Evolutionary conservation across 805 yeast species (phyloP).

Genomic region (Alloascoidea africana): DNA sequence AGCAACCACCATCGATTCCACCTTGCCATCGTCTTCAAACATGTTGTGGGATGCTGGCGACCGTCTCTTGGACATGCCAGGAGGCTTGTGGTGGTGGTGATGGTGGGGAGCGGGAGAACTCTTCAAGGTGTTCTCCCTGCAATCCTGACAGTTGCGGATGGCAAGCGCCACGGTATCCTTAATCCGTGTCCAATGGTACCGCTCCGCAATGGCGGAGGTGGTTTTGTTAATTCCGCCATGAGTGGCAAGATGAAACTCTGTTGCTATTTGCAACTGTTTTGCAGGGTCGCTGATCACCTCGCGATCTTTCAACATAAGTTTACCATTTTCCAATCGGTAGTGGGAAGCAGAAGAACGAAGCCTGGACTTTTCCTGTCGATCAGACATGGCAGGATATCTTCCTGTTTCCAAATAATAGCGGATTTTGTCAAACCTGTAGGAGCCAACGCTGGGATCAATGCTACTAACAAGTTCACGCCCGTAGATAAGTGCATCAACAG

Average conservation of each 20-base stretch:
- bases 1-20: conserved; percentile 1
- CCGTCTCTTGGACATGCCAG: background rate
- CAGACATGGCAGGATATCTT: conserved; percentile 69
- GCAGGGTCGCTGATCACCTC: conserved; percentile 73
- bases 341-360: conserved; percentile 66
- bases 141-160: conserved; percentile 59
- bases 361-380: conserved; percentile 78
- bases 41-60: background rate
- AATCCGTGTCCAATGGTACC: conserved; percentile 83
- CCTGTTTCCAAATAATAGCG: conserved; percentile 71
- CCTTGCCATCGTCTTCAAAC: conserved; percentile 3
- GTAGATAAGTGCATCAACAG: conserved; percentile 79
- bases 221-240: conserved; percentile 89
- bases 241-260: conserved; percentile 46
- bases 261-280: conserved; percentile 61
- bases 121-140: conserved; percentile 32
- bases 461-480: conserved; percentile 61
- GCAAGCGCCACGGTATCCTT: conserved; percentile 78
- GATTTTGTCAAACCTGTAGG: conserved; percentile 60
- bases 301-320: conserved; percentile 57
- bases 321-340: conserved; percentile 57
- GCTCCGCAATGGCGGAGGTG: conserved; percentile 60
- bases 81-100: no score
- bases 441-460: conserved; percentile 32
- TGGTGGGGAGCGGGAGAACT: no score